phyloP scores from a whole-genome alignment of 257 asterid genomes.

The Vinca minor region DNA sequence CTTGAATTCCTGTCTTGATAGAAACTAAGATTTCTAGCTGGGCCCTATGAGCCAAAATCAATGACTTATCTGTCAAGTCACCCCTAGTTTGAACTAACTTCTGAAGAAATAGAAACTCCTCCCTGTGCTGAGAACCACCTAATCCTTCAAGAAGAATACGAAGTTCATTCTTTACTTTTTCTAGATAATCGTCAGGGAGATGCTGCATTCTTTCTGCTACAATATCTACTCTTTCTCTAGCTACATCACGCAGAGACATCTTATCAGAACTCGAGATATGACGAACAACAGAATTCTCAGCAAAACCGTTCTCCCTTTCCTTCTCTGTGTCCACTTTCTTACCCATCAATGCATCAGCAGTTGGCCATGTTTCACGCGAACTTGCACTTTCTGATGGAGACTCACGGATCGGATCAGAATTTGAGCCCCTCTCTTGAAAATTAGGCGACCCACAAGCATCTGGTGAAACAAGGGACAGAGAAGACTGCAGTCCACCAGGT shows the following conservation, averaged over 20 bases:
- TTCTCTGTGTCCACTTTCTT: conserved; percentile 60
- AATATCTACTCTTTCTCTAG: conserved; percentile 64
- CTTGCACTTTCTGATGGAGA: conserved; percentile 97
- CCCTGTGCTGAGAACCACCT: conserved; percentile 81
- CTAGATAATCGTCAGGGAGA: conserved; percentile 74
- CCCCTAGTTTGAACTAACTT: conserved; percentile 73
- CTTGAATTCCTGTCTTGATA: conserved; percentile 85
- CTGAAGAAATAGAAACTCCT: conserved; percentile 73
- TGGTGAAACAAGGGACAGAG: conserved; percentile 63
- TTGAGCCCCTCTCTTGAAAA: conserved; percentile 72
- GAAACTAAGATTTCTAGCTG: conserved; percentile 84
- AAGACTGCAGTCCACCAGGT: conserved; percentile 69
- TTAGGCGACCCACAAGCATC: conserved; percentile 80
- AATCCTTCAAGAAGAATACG: conserved; percentile 80
- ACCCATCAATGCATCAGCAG: conserved; percentile 53
- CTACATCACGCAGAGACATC: conserved; percentile 67
- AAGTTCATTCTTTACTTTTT: conserved; percentile 72
- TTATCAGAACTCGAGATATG: conserved; percentile 58
- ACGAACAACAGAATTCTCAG: conserved; percentile 70
- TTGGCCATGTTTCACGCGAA: conserved; percentile 93
- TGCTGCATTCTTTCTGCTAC: conserved; percentile 78
- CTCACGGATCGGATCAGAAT: conserved; percentile 66
- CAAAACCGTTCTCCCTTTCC: conserved; percentile 56
- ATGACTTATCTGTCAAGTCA: conserved; percentile 67
- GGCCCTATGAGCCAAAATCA: conserved; percentile 60